Conservation (phyloP, 306 rosid genomes). For the Erythrophleum fordii region DNA sequence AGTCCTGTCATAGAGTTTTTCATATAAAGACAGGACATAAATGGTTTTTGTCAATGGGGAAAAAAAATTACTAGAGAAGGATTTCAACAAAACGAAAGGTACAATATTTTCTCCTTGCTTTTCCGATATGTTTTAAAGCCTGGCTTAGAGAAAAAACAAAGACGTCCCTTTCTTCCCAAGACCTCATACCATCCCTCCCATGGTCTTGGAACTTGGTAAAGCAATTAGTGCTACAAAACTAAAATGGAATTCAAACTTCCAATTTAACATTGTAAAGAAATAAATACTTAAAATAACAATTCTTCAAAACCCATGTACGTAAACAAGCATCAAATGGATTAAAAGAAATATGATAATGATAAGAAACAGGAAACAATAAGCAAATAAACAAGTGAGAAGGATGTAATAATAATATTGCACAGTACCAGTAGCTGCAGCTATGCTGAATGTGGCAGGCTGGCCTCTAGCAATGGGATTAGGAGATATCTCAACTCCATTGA, state of each 20-base stretch:
- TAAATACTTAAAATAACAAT: neutral
- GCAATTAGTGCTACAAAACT: neutral
- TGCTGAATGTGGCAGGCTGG: conserved; percentile 75
- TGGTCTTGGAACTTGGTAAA: neutral
- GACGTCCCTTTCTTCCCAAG: conserved; percentile 1
- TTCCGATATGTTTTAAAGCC: neutral
- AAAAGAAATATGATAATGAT: neutral
- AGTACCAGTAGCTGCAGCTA: conserved; percentile 79
- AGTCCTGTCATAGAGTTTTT: neutral
- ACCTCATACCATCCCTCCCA: neutral
- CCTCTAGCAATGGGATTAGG: conserved; percentile 83
- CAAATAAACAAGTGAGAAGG: neutral
- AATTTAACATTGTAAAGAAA: neutral
- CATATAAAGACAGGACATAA: neutral
- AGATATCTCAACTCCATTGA: conserved; percentile 69
- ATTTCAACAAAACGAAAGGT: neutral
- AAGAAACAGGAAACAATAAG: conserved; percentile 2
- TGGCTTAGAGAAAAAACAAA: conserved; percentile 21
- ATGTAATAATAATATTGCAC: neutral
- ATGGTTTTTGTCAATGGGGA: neutral
- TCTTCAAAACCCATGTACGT: neutral
- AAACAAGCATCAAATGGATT: neutral
- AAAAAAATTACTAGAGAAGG: neutral
- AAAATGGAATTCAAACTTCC: conserved; percentile 7
- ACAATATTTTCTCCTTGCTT: neutral